Evolutionary conservation across 805 yeast genomes (phyloP), one percentile per base, ranked within the genome.

Genomic region (Debaryomyces hansenii): DNA sequence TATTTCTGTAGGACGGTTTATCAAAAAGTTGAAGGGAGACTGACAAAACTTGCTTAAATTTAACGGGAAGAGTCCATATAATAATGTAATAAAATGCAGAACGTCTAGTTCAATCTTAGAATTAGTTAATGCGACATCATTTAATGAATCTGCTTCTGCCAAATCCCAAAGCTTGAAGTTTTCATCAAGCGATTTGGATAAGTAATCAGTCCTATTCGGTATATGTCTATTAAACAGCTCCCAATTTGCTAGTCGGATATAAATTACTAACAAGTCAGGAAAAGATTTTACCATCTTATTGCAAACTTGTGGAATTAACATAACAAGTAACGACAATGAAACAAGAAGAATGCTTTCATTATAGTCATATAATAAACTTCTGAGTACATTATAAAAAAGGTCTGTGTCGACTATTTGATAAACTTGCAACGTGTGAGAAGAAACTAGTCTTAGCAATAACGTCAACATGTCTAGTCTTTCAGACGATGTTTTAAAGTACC

Each of bases 51-150:
- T 52, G 20, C 73, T 53, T 4, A 82, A 62, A 49, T 78, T 78
- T 18, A 71, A 57, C 0, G 88, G 87, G 48, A 72, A 83, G 10
- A 83, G 57, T 0, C 85, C 87, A 51, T 84, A 84, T 1, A 83
- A 56, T 20, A 80, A 60, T 1, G 80, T 72, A 43, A 72, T 72
- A n/a, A 80, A 56, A 37, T 72, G 63, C 41, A 58, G 60, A 37
- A 64, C 49, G 41, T 67, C 60, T 34, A 63, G 53, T 16, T 55
- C 54, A 18, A 58, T 50, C 20, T 53, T 54, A 11, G 69, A 63
- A 21, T 31, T 49, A 31, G 50, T 44, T 1, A 47, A 34, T 15
- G 14, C 27, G 9, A 42, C 41, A 44, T 41, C 46, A 38, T 44
- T 36, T 8, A 46, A 36, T 6, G 45, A 41, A 24, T 56, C 60